Percentiles rank a stretch among this genome's conserved stretches.
Conservation (phyloP, 2,329 filamentous ascomycete genomes). For the Neobulgaria alba region DNA sequence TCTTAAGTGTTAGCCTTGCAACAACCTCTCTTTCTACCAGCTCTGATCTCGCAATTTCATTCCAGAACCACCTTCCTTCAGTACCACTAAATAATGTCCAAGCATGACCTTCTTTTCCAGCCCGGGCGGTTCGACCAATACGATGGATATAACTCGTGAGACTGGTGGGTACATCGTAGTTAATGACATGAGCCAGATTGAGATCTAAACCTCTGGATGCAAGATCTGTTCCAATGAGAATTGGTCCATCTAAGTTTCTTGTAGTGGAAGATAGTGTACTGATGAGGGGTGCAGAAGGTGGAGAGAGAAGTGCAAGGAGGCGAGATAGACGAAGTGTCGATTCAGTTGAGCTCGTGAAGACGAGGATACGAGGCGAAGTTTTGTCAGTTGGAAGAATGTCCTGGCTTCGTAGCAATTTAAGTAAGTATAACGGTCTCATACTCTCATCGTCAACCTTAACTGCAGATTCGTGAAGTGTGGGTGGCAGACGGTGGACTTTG, state of each 20-base stretch:
- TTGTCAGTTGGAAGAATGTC: constrained; percentile 32
- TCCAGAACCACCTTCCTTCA: constrained; percentile 83
- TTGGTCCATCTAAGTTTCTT: constrained; percentile 41
- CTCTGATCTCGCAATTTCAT: constrained; percentile 57
- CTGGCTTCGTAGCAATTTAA: constrained; percentile 60
- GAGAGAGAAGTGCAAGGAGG: constrained; percentile 61
- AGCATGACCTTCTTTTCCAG: constrained; percentile 64
- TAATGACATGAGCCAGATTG: constrained; percentile 74
- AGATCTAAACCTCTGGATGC: constrained; percentile 86
- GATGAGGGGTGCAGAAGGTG: constrained; percentile 46
- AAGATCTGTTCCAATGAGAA: constrained; percentile 88
- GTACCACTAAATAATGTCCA: constrained; percentile 80
- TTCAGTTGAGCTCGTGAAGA: constrained; percentile 90
- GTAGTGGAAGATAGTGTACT: constrained; percentile 69
- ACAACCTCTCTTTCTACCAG: constrained; percentile 39
- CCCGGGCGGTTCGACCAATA: constrained; percentile 82
- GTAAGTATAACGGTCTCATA: constrained; percentile 75
- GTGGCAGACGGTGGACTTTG: constrained; percentile 48
- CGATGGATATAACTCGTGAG: constrained; percentile 82
- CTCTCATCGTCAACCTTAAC: constrained; percentile 60
- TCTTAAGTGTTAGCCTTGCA: constrained; percentile 35
- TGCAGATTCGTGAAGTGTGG: constrained; percentile 53
- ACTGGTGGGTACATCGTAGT: constrained; percentile 83
- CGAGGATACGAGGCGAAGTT: constrained; percentile 43
- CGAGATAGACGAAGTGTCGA: constrained; percentile 78